Evolutionary conservation across 2,329 filamentous ascomycete species (phyloP).

Genomic region (Aspergillus novoparasiticus): DNA sequence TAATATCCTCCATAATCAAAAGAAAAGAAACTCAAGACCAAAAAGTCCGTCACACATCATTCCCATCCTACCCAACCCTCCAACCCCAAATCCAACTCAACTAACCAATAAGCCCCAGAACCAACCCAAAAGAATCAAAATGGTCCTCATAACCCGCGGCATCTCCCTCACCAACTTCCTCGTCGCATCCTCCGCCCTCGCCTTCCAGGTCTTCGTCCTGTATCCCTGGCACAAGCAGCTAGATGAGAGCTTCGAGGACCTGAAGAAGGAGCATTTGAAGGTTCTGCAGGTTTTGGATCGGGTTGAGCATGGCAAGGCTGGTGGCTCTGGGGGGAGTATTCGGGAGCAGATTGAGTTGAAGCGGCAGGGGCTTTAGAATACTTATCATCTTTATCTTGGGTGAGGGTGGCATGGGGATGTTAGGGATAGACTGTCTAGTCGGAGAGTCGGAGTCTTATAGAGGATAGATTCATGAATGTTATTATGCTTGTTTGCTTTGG

Average conservation of each 20-base stretch:
- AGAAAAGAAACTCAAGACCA: too few relatives aligned
- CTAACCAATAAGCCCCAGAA: not conserved
- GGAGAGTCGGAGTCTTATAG: not conserved
- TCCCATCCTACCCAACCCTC: too few relatives aligned
- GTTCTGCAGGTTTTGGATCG: slow-evolving; percentile 30
- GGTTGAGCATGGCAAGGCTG: not conserved
- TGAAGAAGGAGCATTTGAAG: slow-evolving; percentile 59
- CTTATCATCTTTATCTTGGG: not conserved
- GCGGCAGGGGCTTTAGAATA: not conserved
- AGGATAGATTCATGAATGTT: not conserved
- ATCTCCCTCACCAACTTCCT: slow-evolving; percentile 67
- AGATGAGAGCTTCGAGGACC: slow-evolving; percentile 61
- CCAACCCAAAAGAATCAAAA: slow-evolving; percentile 16
- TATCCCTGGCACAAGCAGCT: slow-evolving; percentile 72
- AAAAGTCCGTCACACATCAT: too few relatives aligned
- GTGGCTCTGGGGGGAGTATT: not conserved
- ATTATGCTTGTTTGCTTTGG: too few relatives aligned
- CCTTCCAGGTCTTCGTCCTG: slow-evolving; percentile 69
- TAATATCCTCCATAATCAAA: not conserved
- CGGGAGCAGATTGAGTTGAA: not conserved
- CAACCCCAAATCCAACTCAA: too few relatives aligned
- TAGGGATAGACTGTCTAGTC: not conserved
- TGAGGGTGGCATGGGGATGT: not conserved
- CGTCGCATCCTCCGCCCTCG: slow-evolving; percentile 65
- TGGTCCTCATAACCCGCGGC: slow-evolving; percentile 50